These are phyloP conservation scores for Lasiosphaeria miniovina DNA, from an alignment of 495 filamentous ascomycete genomes.

Conservation along the genomic window DNA sequence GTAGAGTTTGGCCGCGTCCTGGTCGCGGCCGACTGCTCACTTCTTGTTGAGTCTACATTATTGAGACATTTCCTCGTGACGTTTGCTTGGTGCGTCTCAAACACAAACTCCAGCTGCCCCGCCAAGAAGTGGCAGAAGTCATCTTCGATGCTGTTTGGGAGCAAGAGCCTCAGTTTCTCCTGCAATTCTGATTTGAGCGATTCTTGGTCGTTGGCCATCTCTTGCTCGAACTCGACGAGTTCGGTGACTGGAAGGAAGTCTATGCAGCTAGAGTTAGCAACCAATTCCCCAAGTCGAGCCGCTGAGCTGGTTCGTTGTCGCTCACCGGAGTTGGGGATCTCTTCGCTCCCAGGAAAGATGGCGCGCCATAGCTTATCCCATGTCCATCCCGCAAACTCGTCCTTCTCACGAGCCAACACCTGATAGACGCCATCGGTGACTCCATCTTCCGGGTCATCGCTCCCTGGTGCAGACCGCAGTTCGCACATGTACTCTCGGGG, in stretches of 20 bases:
- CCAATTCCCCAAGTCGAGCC: neutral
- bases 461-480: neutral
- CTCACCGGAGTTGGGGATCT: constrained; percentile 22
- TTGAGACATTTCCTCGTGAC: constrained; percentile 19
- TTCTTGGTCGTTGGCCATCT: constrained; percentile 24
- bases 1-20: neutral
- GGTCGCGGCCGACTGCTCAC: neutral
- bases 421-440: constrained; percentile 15
- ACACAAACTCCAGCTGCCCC: constrained; percentile 29
- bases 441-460: constrained; percentile 25
- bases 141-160: constrained; percentile 20
- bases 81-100: constrained; percentile 28
- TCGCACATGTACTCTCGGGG: constrained; percentile 31
- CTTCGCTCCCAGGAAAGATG: constrained; percentile 21
- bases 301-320: neutral
- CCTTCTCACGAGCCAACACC: neutral
- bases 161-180: constrained; percentile 27
- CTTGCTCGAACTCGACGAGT: constrained; percentile 27
- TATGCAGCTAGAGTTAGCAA: constrained; percentile 10
- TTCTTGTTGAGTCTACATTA: neutral
- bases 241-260: constrained; percentile 28
- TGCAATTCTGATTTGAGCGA: constrained; percentile 22
- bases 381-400: constrained; percentile 1
- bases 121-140: constrained; percentile 27
- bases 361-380: constrained; percentile 25